Evolutionary conservation across 2,329 filamentous ascomycete species (phyloP).

Genomic region (Aspergillus sp.): DNA sequence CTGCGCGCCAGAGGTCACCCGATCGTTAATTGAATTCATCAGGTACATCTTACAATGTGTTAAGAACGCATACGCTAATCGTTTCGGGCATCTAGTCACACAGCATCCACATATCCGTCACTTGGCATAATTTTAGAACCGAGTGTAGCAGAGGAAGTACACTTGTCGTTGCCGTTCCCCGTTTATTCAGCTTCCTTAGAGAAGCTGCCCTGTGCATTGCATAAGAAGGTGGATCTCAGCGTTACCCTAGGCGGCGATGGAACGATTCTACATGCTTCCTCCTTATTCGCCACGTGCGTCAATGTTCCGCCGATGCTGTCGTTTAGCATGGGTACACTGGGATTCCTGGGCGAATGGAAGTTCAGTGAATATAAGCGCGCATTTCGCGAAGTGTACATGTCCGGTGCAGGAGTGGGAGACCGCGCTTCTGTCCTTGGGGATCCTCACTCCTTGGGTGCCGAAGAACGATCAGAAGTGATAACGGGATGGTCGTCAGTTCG

Average conservation of each 20-base stretch:
- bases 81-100: conserved; percentile 54
- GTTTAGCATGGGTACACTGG: conserved; percentile 95
- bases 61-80: conserved; percentile 1
- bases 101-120: conserved; percentile 75
- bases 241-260: conserved; percentile 92
- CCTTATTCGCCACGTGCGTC: conserved; percentile 76
- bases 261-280: conserved; percentile 82
- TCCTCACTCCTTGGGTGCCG: conserved; percentile 34
- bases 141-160: conserved; percentile 69
- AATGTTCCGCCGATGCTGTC: conserved; percentile 87
- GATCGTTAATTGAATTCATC: conserved; percentile 59
- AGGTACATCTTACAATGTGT: conserved; percentile 34
- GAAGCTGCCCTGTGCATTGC: conserved; percentile 52
- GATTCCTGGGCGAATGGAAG: conserved; percentile 95
- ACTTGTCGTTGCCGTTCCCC: conserved; percentile 69
- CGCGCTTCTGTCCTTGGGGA: conserved; percentile 46
- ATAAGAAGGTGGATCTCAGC: conserved; percentile 81
- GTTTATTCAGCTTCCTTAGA: conserved; percentile 57
- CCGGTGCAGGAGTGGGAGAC: conserved; percentile 57
- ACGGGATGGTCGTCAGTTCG: conserved; percentile 70
- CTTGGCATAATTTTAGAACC: conserved; percentile 82
- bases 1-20: conserved; percentile 55
- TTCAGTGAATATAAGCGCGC: conserved; percentile 90
- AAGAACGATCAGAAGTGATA: conserved; percentile 30
- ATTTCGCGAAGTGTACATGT: conserved; percentile 91